Base-by-base conservation (phyloP, 768 basidiomycete species). In the Tephrocybe rancida region DNA sequence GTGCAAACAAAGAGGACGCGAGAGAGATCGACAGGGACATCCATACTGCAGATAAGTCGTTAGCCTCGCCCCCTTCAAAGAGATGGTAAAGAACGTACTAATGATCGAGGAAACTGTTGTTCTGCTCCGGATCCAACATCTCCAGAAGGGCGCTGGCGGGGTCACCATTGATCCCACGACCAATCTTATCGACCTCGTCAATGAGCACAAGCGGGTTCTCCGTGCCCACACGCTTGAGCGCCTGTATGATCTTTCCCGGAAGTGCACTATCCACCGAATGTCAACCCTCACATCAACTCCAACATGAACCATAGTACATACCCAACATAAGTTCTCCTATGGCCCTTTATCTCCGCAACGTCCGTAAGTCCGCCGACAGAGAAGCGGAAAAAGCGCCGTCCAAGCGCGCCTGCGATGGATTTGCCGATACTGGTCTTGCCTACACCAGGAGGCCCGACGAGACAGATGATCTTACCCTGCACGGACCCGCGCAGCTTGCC, bases 271-370 rank as follows among this genome's bases (percentile, higher is more conserved):
- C 25, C 30, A 39, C 35, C 16, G n/a, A 55, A 34, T 29, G 21
- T 48, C 24, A 35, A 25, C 42, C 34, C 30, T 2, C 30, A 27
- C 10, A 5, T 38, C 16, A 25, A 37, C 50, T 39, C 41, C 27
- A 22, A 27, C 9, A 25, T 2, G 22, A 14, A 34, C 25, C n/a
- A 29, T 22, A 44, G 9, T 2, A 75, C 86, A 39, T 52, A 90
- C 87, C 90, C 92, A 48, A 95, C 92, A 66, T 97, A 98, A n/a
- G 96, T 99, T 67, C 97, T 77, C 63, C 97, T 75, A 66, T 99
- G 97, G 1, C 97, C 97, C 73, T 98, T 98, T 65, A 99, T 98
- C 80, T 98, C 97, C 50, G 97, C 97, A 0, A 98, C 95, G 68
- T 99, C 97, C 43, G 93, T 93, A 66, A 99, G 71, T 13, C 97